Percentiles rank a stretch among this genome's conserved stretches.
These are phyloP conservation scores for Saraca asoca DNA, from an alignment of 331 rosid species.

Conservation along the genomic window DNA sequence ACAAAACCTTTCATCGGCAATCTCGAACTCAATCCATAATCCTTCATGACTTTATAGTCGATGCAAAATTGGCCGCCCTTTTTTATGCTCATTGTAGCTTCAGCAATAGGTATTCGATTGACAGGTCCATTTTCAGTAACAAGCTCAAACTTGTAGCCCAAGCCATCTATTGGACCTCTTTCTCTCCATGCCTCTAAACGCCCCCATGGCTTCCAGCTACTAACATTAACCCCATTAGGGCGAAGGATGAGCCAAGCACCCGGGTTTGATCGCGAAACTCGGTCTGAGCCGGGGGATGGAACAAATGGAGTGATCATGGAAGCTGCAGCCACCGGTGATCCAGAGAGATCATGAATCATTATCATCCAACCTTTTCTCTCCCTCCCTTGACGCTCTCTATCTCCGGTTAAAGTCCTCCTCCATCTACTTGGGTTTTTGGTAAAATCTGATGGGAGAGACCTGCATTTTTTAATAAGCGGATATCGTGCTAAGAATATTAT, in stretches of 20 bases:
- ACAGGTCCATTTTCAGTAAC: conserved; percentile 62
- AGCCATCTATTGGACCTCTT: conserved; percentile 70
- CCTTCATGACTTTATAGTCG: conserved; percentile 51
- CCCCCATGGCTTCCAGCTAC: conserved; percentile 97
- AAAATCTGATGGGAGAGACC: conserved; percentile 65
- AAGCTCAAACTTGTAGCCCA: conserved; percentile 89
- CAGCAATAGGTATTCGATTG: conserved; percentile 65
- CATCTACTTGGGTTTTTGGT: conserved; percentile 56
- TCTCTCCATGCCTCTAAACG: conserved; percentile 95
- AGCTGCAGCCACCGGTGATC: conserved; percentile 88
- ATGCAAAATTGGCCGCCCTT: conserved; percentile 86
- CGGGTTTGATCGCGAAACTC: conserved; percentile 84
- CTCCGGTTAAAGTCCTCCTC: conserved; percentile 62
- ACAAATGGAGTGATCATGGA: conserved; percentile 94
- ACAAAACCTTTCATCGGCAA: conserved; percentile 69
- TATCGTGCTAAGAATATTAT: too few species aligned
- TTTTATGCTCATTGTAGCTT: conserved; percentile 63
- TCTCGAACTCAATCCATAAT: conserved; percentile 51
- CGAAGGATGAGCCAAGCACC: conserved; percentile 97
- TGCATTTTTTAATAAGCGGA: conserved; percentile 20
- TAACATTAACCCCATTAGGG: conserved; percentile 62
- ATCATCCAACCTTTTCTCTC: conserved; percentile 98
- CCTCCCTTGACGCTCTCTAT: conserved; percentile 56
- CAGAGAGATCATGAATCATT: conserved; percentile 82
- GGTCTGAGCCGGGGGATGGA: conserved; percentile 75